Evolutionary conservation across 768 basidiomycete species (phyloP), one percentile per base, ranked within the genome.

Genomic region (Thelephora aurantiotincta): DNA sequence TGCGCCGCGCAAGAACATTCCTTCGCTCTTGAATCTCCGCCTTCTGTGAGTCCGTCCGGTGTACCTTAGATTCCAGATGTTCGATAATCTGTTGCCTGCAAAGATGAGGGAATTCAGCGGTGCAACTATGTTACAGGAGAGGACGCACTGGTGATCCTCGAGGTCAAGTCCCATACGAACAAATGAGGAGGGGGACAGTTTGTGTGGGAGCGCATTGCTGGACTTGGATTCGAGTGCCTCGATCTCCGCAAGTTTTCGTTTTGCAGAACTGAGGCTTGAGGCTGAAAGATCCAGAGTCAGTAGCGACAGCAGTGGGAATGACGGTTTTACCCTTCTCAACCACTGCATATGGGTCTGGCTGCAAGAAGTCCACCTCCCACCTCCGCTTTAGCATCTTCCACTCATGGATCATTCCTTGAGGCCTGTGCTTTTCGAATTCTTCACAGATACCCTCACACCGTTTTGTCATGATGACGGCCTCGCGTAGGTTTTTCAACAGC

Each of bases 91-190:
- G 33, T 3, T 7, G 18, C 3, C 19, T 23, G 38, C 47, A 41
- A 22, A 2, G 7, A 19, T 37, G 2, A 48, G 47, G 5, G 30
- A 12, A 11, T 34, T 30, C 12, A 11, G 14, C 5, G 2, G 5
- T 2, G 33, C 19, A 11, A 42, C n/a, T 14, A 42, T n/a, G 26
- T 4, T 3, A 22, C 6, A 16, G 11, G 9, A 12, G 20, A 6
- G n/a, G 14, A 54, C 59, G 14, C 36, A 60, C 59, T 60, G 59
- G 19, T 54, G 45, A 3, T 59, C 55, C 42, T 59, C 55, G 1
- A 60, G 16, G 11, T 60, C 57, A 1, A 60, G 33, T 1, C 58
- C 57, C 2, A 50, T 46, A 2, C 48, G 44, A 0, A 60, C 20
- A 33, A 60, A 59, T 1, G 44, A 30, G 6, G 44, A 48, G 1